Evolutionary conservation across 2,329 filamentous ascomycete genomes (phyloP), one percentile per base, ranked within the genome.

Genomic region (Akanthomyces lecanii): DNA sequence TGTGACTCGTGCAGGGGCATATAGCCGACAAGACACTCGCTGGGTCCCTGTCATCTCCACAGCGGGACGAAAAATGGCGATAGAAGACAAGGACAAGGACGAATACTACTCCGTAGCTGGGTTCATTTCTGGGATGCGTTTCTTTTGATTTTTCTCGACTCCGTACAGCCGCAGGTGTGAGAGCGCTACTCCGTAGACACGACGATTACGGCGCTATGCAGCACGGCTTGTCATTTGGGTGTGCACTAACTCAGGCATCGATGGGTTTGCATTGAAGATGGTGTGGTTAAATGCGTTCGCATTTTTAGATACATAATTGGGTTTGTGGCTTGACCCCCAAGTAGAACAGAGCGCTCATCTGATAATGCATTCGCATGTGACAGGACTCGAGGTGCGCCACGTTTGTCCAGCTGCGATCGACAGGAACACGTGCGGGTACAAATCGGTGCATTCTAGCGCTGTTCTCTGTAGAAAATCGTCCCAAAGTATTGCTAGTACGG

Each of bases 361-460:
- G 56, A 51, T 42, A 59, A 6, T 11, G 18, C 18, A 16, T n/a
- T 18, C 10, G 56, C 56, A 59, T 59, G 56, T 59, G 56, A 59
- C 45, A 28, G 28, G 5, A 5, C 55, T 54, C 33, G 18, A 7
- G 44, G 16, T 21, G 33, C 45, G 56, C 56, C 56, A 51, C 33
- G 21, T 51, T 18, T 40, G 30, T 14, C 42, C 55, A 38, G n/a
- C 44, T 23, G 44, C 16, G 23, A 59, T 59, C 56, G 28, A 33
- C 45, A 59, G 56, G 56, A 30, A 59, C 56, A 59, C 56, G 45
- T 59, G 56, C 36, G 45, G 45, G 33, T 18, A 48, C 21, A 7
- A 51, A n/a, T 21, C 5, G 47, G 18, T 21, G 8, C 45, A 42
- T 40, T 21, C 33, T 30, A 51, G 33, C 21, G 47, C 47, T 8